Percentiles rank a stretch among this genome's conserved stretches.
These are phyloP conservation scores for Fusarium camptoceras DNA, from an alignment of 2,329 filamentous ascomycete genomes.

Conservation along the genomic window DNA sequence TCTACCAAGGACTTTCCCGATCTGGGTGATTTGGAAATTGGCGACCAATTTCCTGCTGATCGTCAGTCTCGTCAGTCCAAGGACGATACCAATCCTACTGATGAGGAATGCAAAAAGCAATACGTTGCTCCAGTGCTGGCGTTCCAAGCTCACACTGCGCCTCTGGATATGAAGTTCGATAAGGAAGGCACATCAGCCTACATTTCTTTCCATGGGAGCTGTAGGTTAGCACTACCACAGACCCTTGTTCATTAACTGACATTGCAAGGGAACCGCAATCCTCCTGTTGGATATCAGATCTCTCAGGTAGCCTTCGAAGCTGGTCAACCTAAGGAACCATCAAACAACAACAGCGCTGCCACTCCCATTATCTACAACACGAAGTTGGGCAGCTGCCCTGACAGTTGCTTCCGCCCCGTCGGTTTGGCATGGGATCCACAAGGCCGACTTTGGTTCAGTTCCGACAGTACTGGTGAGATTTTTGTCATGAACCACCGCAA, in stretches of 20 bases:
- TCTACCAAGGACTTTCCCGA: conserved; percentile 59
- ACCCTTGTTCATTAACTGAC: conserved; percentile 3
- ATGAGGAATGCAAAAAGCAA: conserved; percentile 58
- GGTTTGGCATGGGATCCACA: conserved; percentile 64
- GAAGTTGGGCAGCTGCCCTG: conserved; percentile 65
- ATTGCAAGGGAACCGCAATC: conserved; percentile 55
- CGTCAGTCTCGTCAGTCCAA: conserved; percentile 42
- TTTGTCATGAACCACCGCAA: conserved; percentile 59
- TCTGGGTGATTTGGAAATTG: conserved; percentile 55
- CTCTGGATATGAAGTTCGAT: conserved; percentile 77
- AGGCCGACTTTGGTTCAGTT: conserved; percentile 71
- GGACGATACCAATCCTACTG: conserved; percentile 52
- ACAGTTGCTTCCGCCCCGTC: conserved; percentile 71
- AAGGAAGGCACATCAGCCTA: conserved; percentile 68
- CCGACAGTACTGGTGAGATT: conserved; percentile 74
- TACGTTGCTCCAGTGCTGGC: conserved; percentile 66
- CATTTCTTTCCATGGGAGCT: conserved; percentile 78
- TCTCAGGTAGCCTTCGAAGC: conserved; percentile 55
- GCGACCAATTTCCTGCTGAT: conserved; percentile 61
- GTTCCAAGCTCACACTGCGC: conserved; percentile 74
- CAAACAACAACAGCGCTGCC: conserved; percentile 60
- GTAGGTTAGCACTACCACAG: conserved; percentile 54
- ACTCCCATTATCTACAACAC: conserved; percentile 67
- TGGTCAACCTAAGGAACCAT: conserved; percentile 56
- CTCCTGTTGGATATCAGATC: conserved; percentile 61